Base-by-base conservation (phyloP, 2,329 filamentous ascomycete genomes). In the Neopestalotiopsis rosae region DNA sequence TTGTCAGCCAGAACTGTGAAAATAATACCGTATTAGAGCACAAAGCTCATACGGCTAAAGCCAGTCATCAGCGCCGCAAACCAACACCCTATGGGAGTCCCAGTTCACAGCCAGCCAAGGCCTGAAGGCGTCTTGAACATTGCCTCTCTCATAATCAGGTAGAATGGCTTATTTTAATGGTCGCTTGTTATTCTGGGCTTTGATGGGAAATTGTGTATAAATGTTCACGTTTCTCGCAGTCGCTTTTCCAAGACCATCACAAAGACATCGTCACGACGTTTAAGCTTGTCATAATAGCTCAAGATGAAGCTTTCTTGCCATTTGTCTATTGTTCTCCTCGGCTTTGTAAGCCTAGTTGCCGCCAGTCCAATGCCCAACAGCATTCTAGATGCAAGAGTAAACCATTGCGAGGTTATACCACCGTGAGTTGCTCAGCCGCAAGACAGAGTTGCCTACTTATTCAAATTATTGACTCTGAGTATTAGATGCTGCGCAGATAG, bases 401-500 rank as follows among this genome's bases (percentile, higher is more conserved):
- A 28, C 10, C 10, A 24, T 9, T 59, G 57, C 20, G 10, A 59
- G 14, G 28, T 59, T 10, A 59, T 59, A 59, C 57, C 57, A 59
- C 24, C 28, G 57, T 59, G 28, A 59, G 57, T 30, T 24, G 24
- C 24, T 28, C 24, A n/a, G 49, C 24, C 28, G 20, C 30, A 24
- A 9, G 17, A 20, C 14, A 52, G 9, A 14, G n/a, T 34, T 14
- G 6, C 2, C 5, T 4, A 24, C 14, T 6, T 17, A 34, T 30
- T 59, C 6, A 7, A 24, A 13, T 28, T 17, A 17, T n/a, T 59
- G 30, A 59, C 57, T 59, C 12, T 1, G 14, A 6, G 6, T 52
- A 52, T 49, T 10, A 59, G 57, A 30, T 59, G 57, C 30, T 59
- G 57, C 17, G 57, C 57, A 6, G 57, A 34, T 34, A 59, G 57